phyloP scores from a whole-genome alignment of 1,284 basidiomycete species.

The Pyrrhoderma noxium region DNA sequence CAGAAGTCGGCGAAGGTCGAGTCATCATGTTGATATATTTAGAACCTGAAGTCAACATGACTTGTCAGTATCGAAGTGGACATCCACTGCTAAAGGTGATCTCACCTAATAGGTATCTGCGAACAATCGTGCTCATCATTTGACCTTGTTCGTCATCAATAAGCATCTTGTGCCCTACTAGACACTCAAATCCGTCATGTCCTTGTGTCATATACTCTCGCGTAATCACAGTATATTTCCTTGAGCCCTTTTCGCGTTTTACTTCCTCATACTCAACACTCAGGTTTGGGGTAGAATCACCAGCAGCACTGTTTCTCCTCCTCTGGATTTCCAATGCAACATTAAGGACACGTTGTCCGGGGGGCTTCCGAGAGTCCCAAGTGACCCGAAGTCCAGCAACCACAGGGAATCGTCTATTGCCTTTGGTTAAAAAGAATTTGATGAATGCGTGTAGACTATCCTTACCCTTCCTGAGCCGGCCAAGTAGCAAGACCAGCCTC shows the following conservation, averaged over 20 bases:
- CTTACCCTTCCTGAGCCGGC: constrained; percentile 85
- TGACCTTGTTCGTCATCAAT: constrained; percentile 84
- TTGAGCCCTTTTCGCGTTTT: constrained; percentile 44
- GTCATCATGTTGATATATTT: constrained; percentile 60
- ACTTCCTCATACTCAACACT: constrained; percentile 44
- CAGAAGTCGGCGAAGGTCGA: constrained; percentile 27
- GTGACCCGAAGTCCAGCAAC: constrained; percentile 80
- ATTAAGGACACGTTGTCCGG: constrained; percentile 66
- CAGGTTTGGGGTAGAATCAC: constrained; percentile 33
- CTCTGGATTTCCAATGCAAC: constrained; percentile 53
- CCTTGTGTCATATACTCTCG: constrained; percentile 72
- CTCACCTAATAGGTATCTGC: constrained; percentile 81
- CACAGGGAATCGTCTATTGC: constrained; percentile 75
- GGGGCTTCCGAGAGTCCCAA: constrained; percentile 75
- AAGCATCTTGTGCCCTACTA: constrained; percentile 63
- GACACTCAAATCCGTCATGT: constrained; percentile 73
- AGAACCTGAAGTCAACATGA: constrained; percentile 38
- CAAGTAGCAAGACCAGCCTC: constrained; percentile 73
- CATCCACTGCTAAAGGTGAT: not conserved
- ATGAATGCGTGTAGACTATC: not conserved
- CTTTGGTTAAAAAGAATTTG: constrained; percentile 10
- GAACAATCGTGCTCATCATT: constrained; percentile 74
- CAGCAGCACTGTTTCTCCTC: constrained; percentile 32
- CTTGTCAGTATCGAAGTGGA: not conserved
- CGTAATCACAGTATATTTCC: constrained; percentile 71